phyloP scores from a whole-genome alignment of 169 alveolate genomes.

The Amoebophrya sp. region DNA sequence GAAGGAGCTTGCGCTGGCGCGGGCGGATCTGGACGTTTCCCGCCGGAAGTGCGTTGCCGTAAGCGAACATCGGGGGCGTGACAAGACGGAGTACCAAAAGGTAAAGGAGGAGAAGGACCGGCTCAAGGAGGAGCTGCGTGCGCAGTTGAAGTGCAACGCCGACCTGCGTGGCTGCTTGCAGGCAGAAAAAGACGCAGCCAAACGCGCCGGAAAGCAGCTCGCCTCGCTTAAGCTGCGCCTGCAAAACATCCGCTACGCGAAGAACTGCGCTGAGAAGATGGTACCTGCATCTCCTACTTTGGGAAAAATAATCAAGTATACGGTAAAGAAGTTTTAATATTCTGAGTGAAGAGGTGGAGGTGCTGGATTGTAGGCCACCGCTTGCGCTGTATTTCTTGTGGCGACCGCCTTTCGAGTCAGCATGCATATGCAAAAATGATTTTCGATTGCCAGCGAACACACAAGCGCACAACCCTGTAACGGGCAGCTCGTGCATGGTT shows the following conservation, averaged over 20 bases:
- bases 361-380: too few relatives aligned
- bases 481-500: too few relatives aligned
- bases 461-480: too few relatives aligned
- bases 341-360: too few relatives aligned
- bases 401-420: too few relatives aligned
- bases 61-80: neutral
- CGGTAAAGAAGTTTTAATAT: too few relatives aligned
- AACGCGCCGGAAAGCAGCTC: neutral
- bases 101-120: neutral
- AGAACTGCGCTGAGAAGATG: neutral
- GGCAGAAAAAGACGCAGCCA: neutral
- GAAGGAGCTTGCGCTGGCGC: neutral
- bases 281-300: too few relatives aligned
- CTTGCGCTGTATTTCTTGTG: too few relatives aligned
- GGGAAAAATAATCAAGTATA: too few relatives aligned
- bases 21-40: neutral
- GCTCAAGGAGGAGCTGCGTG: neutral
- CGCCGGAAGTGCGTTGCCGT: too few relatives aligned
- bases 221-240: neutral
- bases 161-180: neutral
- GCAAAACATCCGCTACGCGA: neutral
- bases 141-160: neutral
- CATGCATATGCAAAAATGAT: too few relatives aligned
- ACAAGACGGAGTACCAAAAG: neutral
- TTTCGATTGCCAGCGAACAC: too few relatives aligned